Percentiles rank a stretch among this genome's conserved stretches.
These are phyloP conservation scores for Lepidium aucheri DNA, from an alignment of 345 rosid species.

Conservation along the genomic window DNA sequence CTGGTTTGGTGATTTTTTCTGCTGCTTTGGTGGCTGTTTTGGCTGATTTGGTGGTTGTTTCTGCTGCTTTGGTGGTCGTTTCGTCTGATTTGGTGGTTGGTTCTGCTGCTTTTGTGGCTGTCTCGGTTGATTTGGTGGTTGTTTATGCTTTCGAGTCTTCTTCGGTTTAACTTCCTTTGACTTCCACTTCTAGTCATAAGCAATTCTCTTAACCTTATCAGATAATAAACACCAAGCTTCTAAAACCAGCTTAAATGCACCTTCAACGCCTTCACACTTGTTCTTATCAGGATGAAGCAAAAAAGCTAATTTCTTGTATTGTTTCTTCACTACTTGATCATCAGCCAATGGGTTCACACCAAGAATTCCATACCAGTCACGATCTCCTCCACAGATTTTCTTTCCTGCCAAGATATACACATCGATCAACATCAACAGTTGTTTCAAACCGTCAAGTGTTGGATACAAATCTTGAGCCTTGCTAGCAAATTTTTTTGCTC, in stretches of 20 bases:
- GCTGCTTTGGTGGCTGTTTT: background rate
- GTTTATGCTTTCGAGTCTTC: constrained; percentile 25
- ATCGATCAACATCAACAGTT: constrained; percentile 51
- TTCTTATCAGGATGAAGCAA: constrained; percentile 90
- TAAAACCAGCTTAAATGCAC: constrained; percentile 70
- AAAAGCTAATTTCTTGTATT: constrained; percentile 58
- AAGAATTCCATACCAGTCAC: constrained; percentile 69
- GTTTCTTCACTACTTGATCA: constrained; percentile 53
- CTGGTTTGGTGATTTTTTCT: background rate
- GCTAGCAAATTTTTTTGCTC: constrained; percentile 51
- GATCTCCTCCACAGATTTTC: constrained; percentile 43
- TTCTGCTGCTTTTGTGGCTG: background rate
- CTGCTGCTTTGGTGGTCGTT: background rate
- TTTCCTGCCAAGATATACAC: constrained; percentile 56
- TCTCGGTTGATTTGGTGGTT: background rate
- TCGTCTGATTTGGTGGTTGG: background rate
- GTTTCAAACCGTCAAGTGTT: constrained; percentile 51
- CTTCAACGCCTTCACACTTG: constrained; percentile 67
- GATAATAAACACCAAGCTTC: constrained; percentile 73
- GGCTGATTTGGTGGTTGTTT: background rate
- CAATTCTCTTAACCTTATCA: constrained; percentile 56
- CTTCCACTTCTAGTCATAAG: constrained; percentile 60
- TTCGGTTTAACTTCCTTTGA: constrained; percentile 25
- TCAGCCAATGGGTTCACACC: constrained; percentile 55
- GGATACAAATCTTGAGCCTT: constrained; percentile 80